A percentile compares a stretch with the other conserved stretches of the same genome.
These are phyloP conservation scores for Plantago elongata DNA, from an alignment of 257 asterid species.

Conservation along the genomic window DNA sequence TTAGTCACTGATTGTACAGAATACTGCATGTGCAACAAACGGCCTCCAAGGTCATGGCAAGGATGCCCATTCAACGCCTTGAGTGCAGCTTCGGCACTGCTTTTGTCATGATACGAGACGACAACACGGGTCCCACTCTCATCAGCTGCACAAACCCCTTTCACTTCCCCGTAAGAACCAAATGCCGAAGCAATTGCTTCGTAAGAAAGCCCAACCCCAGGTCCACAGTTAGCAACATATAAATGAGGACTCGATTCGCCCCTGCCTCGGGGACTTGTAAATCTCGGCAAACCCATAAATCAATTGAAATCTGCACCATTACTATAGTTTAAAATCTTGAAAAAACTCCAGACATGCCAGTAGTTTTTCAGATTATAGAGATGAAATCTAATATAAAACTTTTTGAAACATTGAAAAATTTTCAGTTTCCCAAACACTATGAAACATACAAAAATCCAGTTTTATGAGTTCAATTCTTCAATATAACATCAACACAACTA, in stretches of 20 bases:
- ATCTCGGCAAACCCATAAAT: constrained; percentile 70
- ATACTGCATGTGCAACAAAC: constrained; percentile 71
- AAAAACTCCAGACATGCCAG: too few species aligned
- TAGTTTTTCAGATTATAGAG: too few species aligned
- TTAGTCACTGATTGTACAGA: constrained; percentile 54
- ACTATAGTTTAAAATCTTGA: too few species aligned
- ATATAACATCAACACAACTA: too few species aligned
- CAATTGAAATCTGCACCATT: too few species aligned
- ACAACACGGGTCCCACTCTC: constrained; percentile 91
- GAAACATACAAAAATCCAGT: too few species aligned
- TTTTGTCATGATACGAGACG: constrained; percentile 51
- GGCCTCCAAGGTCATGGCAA: constrained; percentile 63
- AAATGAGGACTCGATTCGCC: constrained; percentile 59
- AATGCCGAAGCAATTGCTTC: constrained; percentile 60
- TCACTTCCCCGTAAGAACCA: constrained; percentile 54
- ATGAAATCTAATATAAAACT: too few species aligned
- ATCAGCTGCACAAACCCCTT: constrained; percentile 77
- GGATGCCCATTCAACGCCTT: constrained; percentile 52
- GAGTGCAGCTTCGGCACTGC: constrained; percentile 59
- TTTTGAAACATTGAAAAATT: too few species aligned
- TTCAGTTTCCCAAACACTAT: too few species aligned
- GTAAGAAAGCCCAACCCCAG: constrained; percentile 70
- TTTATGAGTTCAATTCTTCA: too few species aligned
- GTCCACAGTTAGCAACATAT: constrained; percentile 94
- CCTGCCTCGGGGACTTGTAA: constrained; percentile 59